Conservation (phyloP, 805 yeast species). For the Diddensiella transvaalensis region DNA sequence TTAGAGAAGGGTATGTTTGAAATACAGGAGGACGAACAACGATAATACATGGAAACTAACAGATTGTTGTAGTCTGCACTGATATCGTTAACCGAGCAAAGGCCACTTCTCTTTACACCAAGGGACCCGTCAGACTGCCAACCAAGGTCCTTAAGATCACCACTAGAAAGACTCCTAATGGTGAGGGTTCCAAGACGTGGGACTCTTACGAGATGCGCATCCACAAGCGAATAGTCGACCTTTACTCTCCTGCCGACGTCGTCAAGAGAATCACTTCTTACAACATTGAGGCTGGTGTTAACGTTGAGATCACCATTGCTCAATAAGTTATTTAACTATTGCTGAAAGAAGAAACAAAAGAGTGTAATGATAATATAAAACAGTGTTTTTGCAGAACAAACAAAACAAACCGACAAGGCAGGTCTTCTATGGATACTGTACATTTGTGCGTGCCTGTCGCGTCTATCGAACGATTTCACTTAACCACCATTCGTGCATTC, state of each 20-base stretch:
- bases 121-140: constrained; percentile 99
- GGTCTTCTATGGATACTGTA: too few species aligned
- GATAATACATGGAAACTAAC: too few species aligned
- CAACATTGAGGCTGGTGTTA: constrained; percentile 99
- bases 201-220: constrained; percentile 99
- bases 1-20: constrained; percentile 61
- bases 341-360: constrained; percentile 6
- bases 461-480: constrained; percentile 21
- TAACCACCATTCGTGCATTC: constrained; percentile 71
- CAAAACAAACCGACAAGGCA: too few species aligned
- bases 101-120: constrained; percentile 77
- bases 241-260: constrained; percentile 90
- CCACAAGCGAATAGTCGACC: constrained; percentile 99
- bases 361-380: constrained; percentile 5
- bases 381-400: too few species aligned
- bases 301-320: constrained; percentile 53
- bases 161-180: constrained; percentile 99
- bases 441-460: too few species aligned
- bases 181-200: constrained; percentile 99
- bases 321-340: constrained; percentile 26
- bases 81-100: constrained; percentile 87
- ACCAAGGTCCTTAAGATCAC: constrained; percentile 96
- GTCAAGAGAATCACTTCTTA: constrained; percentile 96
- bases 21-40: not conserved
- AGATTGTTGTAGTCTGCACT: constrained; percentile 57